Base-by-base conservation (phyloP, 352 stramenopile genomes). In the Phytophthora pluvialis region DNA sequence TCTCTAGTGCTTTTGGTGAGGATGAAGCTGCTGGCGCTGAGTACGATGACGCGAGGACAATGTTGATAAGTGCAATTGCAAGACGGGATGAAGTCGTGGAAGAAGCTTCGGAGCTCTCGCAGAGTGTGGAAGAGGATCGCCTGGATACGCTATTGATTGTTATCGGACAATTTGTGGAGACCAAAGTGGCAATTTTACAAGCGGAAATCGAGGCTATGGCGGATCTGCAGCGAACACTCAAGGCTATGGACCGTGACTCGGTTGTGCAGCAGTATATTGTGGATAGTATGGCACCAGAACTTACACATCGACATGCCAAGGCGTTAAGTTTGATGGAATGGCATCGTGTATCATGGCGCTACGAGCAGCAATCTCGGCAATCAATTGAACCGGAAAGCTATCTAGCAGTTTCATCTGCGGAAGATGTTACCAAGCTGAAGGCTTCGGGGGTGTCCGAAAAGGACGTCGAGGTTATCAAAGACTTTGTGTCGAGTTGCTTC, bases 201-300 rank as follows among this genome's bases (percentile, higher is more conserved):
- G 87, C 84, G 25, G 87, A 95, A 61, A 93, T 95, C 56, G 84
- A 93, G 35, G 81, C 70, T 8, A 86, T 95, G 75, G 63, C 68
- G 1, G 78, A 77, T 18, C 77, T 95, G 55, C 81, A 91, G 53
- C 70, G 70, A 33, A 79, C 90, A 31, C 72, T 95, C 10, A 73
- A 78, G n/a, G 75, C 75, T 11, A 88, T 93, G 80, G 87, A 95
- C 48, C 83, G 85, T 16, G 80, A 90, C n/a, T 92, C 87, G 1
- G 85, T 93, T 26, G 86, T 95, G 18, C 84, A 95, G 77, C 84
- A 95, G 66, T 95, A 93, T 48, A 89, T 95, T 50, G 74, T 92
- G 28, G 87, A 95, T 66, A 79, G 76, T 45, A 93, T 93, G 81
- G 73, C 90, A 42, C 85, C 87, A 8, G 80, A 92, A 26, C 69